phyloP scores from a whole-genome alignment of 352 stramenopile genomes.

The Phytophthora podocarpi region DNA sequence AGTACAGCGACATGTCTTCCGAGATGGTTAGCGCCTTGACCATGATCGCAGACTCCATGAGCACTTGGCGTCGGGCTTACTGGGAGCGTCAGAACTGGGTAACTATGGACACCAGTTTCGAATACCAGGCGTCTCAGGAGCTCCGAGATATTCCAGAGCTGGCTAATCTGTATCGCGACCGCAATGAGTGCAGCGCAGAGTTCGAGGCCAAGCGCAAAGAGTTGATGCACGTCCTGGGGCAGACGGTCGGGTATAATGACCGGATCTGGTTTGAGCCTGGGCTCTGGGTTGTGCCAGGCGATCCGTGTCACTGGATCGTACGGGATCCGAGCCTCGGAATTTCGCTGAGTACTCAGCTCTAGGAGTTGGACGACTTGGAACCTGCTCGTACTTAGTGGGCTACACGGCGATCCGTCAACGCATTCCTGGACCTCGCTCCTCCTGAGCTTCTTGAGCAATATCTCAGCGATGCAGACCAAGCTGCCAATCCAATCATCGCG shows the following conservation, averaged over 20 bases:
- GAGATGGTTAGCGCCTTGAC: no score
- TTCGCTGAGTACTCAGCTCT: background rate
- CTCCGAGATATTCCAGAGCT: background rate
- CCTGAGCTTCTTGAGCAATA: background rate
- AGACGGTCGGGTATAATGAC: background rate
- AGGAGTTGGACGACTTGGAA: background rate
- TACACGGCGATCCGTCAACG: background rate
- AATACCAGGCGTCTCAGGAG: background rate
- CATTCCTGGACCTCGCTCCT: background rate
- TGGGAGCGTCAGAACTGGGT: background rate
- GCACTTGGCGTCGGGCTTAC: background rate
- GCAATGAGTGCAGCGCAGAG: background rate
- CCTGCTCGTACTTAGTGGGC: background rate
- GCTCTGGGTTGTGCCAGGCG: background rate
- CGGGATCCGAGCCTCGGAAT: background rate
- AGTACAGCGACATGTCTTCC: no score
- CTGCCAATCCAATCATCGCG: no score
- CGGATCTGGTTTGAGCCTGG: background rate
- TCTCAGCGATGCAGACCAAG: no score
- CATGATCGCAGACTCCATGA: background rate
- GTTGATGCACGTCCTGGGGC: background rate
- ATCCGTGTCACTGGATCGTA: background rate
- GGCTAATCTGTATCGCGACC: background rate
- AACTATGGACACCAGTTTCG: background rate
- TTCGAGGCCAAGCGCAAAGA: background rate